Base-by-base conservation (phyloP, 2,329 filamentous ascomycete species). In the Meredithiella fracta region DNA sequence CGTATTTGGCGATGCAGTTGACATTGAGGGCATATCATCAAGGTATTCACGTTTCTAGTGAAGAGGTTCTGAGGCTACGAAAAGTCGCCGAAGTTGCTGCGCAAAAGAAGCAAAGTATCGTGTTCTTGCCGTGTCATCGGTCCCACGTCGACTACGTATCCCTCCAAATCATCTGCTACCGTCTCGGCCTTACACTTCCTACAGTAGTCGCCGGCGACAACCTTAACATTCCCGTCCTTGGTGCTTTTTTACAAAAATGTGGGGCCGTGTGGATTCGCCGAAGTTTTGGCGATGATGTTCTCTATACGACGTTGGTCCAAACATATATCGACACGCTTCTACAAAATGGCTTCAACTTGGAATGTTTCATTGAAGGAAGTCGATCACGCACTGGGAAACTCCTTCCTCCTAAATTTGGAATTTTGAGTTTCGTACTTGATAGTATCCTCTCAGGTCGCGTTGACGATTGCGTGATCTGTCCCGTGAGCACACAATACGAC, bases 71-170 rank as follows among this genome's bases (percentile, higher is more conserved):
- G 54, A 78, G 88, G 31, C 67, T 98, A 59, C 76, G 89, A 54
- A 82, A 78, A 25, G 87, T 96, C 14, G 92, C 92, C 14, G 81
- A 90, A 63, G 73, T 85, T 63, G 91, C 92, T 1, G 82, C 83
- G 57, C 79, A 80, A 66, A 88, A 92, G 65, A 94, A 92, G 67
- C 90, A 96, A 67, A 94, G 88, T 61, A 94, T 98, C 62, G 85
- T 98, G 53, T 98, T 98, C 67, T 69, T 98, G 58, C 92, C 92
- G 0, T 95, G 89, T 61, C 92, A 98, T 68, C 80, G 90, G 56
- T 95, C 88, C 2, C 92, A 98, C 65, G 86, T 97, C 60, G 92
- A 98, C 66, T 98, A 98, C 63, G 87, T 98, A 60, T 91, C 88
- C 3, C 73, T 97, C 37, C 92, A 98, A 65, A 73, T 98, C 42